Percentiles rank a stretch among this genome's conserved stretches.
These are phyloP conservation scores for Pascua guehoae DNA, from an alignment of 1,284 basidiomycete genomes.

Conservation along the genomic window DNA sequence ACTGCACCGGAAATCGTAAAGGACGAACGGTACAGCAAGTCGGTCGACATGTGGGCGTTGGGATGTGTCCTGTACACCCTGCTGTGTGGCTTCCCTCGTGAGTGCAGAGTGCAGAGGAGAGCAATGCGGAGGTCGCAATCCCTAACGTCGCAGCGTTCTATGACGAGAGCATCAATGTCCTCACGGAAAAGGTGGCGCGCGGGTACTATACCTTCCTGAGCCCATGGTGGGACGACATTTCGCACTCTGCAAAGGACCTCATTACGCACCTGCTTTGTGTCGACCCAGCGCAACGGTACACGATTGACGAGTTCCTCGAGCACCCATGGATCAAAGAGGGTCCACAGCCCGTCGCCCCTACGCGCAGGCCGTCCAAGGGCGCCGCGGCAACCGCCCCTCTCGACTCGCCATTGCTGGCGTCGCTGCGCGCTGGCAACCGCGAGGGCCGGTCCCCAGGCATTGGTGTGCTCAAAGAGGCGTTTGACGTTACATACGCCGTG, in stretches of 20 bases:
- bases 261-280: constrained; percentile 94
- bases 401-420: constrained; percentile 86
- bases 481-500: constrained; percentile 98
- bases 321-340: constrained; percentile 76
- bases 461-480: constrained; percentile 90
- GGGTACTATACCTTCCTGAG: constrained; percentile 98
- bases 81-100: constrained; percentile 90
- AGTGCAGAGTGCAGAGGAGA: no score
- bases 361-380: background rate
- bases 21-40: constrained; percentile 97
- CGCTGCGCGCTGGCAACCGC: constrained; percentile 64
- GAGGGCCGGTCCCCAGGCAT: constrained; percentile 89
- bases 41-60: constrained; percentile 99
- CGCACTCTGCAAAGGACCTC: constrained; percentile 82
- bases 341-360: constrained; percentile 54
- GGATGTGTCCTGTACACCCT: constrained; percentile 98
- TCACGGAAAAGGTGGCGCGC: constrained; percentile 96
- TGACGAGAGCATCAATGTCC: constrained; percentile 95
- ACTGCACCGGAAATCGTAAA: constrained; percentile 99
- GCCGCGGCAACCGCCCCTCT: constrained; percentile 57
- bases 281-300: constrained; percentile 90
- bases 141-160: constrained; percentile 70
- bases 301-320: constrained; percentile 94
- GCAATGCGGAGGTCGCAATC: background rate
- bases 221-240: constrained; percentile 99